These are phyloP conservation scores for Solidago caesia DNA, from an alignment of 129 eudicot genomes.

Conservation along the genomic window DNA sequence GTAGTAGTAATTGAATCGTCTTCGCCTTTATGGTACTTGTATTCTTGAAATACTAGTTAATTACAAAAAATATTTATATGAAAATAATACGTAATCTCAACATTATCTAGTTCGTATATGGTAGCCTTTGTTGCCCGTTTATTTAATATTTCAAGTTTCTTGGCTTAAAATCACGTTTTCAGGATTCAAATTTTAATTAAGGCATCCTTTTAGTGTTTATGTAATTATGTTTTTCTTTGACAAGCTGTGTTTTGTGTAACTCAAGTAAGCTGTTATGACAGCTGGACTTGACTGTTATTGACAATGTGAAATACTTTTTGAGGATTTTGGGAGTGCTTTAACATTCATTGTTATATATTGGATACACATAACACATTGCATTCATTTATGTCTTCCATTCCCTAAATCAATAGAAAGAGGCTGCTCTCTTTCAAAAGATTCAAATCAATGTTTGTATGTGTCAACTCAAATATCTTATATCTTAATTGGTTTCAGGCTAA, in stretches of 20 bases:
- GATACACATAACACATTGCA: not conserved
- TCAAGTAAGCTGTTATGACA: not conserved
- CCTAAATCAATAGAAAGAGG: not conserved
- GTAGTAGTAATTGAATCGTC: no score
- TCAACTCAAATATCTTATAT: slow-evolving; percentile 7
- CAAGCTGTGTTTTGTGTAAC: not conserved
- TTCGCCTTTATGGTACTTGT: no score
- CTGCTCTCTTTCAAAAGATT: not conserved
- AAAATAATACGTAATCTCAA: not conserved
- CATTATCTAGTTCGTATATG: not conserved
- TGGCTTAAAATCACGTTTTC: not conserved
- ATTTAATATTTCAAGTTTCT: not conserved
- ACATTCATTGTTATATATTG: not conserved
- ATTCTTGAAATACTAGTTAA: no score
- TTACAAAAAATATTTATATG: no score
- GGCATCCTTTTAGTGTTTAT: not conserved
- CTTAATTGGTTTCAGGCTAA: slow-evolving; percentile 3
- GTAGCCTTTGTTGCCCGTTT: not conserved
- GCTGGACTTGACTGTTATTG: not conserved
- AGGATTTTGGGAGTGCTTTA: not conserved
- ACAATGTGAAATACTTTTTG: not conserved
- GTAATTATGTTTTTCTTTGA: not conserved
- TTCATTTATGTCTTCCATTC: not conserved
- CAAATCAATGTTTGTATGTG: slow-evolving; percentile 10
- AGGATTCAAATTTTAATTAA: no score